Conservation (phyloP, 768 basidiomycete species). For the Boletus sp. region DNA sequence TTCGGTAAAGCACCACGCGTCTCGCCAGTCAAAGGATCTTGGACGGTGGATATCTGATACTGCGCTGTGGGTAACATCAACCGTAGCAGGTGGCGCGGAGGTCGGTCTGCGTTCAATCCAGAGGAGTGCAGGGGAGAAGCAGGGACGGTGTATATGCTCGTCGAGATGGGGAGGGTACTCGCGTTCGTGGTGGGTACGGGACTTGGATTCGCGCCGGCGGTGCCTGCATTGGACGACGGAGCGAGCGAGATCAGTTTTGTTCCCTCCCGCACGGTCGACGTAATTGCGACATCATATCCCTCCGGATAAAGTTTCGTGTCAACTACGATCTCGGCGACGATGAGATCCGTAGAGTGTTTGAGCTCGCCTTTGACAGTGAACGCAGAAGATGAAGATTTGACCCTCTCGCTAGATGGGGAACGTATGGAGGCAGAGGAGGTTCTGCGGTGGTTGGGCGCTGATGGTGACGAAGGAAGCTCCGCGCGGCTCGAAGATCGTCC, state of each 20-base stretch:
- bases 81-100: constrained; percentile 71
- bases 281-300: constrained; percentile 60
- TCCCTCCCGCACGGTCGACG: constrained; percentile 41
- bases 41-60: constrained; percentile 69
- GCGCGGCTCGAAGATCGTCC: constrained; percentile 8
- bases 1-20: constrained; percentile 53
- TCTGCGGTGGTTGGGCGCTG: constrained; percentile 15
- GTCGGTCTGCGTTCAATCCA: constrained; percentile 47
- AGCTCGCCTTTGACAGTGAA: constrained; percentile 64
- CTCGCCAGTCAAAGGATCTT: constrained; percentile 79
- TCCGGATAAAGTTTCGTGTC: constrained; percentile 78
- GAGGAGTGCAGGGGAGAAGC: constrained; percentile 80
- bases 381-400: constrained; percentile 42
- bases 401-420: constrained; percentile 34
- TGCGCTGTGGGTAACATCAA: constrained; percentile 80
- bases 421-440: constrained; percentile 27
- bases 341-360: constrained; percentile 59
- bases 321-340: constrained; percentile 75
- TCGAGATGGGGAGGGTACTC: constrained; percentile 48
- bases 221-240: constrained; percentile 8
- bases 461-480: constrained; percentile 25
- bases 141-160: constrained; percentile 71
- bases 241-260: constrained; percentile 37
- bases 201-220: background rate
- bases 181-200: background rate